Percentiles rank a stretch among this genome's conserved stretches.
Conservation (phyloP, 2,329 filamentous ascomycete species). For the Stachybotrys chlorohalonatus region DNA sequence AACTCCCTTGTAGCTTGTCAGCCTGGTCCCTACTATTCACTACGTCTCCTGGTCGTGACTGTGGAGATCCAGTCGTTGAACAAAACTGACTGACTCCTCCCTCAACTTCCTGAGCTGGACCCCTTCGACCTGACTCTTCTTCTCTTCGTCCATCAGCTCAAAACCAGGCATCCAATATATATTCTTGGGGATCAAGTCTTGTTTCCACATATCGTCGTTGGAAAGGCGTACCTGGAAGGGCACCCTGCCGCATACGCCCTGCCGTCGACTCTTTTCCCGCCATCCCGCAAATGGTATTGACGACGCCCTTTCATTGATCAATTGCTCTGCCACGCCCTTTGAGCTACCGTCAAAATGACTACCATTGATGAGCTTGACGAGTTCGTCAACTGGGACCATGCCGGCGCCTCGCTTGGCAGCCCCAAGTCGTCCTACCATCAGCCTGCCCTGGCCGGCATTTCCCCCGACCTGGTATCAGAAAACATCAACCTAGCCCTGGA, state of each 20-base stretch:
- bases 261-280: not conserved
- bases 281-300: constrained; percentile 2
- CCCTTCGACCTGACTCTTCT: constrained; percentile 3
- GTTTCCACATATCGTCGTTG: not conserved
- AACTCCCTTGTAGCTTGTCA: not conserved
- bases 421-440: constrained; percentile 19
- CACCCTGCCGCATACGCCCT: not conserved
- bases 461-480: constrained; percentile 17
- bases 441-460: constrained; percentile 24
- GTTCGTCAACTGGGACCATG: constrained; percentile 54
- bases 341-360: constrained; percentile 16
- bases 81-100: constrained; percentile 13
- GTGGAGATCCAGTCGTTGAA: constrained; percentile 7
- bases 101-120: not conserved
- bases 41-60: not conserved
- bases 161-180: not conserved
- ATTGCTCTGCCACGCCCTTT: constrained; percentile 7
- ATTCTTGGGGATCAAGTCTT: not conserved
- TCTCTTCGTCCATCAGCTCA: constrained; percentile 4
- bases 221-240: not conserved
- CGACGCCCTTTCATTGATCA: constrained; percentile 4
- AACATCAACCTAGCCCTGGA: constrained; percentile 46
- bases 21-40: not conserved
- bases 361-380: constrained; percentile 47
- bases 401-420: constrained; percentile 26